Percentiles rank a stretch among this genome's conserved stretches.
Conservation (phyloP, 2,329 filamentous ascomycete species). For the Fusarium sp. region DNA sequence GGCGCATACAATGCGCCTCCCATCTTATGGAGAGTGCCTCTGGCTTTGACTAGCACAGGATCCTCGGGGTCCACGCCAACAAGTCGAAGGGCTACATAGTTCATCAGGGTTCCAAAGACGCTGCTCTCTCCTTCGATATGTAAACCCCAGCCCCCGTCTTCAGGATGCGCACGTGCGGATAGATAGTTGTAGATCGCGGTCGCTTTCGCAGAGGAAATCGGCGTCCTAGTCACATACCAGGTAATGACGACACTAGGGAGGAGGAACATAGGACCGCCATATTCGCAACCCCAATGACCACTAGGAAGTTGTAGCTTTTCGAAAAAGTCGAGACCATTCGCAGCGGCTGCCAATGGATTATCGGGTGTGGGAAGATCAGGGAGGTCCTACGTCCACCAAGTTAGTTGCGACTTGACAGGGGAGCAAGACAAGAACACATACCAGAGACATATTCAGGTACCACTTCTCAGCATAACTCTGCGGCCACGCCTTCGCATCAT, state of each 20-base stretch:
- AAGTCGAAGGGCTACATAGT: conserved; percentile 84
- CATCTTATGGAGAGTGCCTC: conserved; percentile 82
- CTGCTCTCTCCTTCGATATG: conserved; percentile 95
- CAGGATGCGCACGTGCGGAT: conserved; percentile 82
- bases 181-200: conserved; percentile 95
- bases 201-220: conserved; percentile 81
- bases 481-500: conserved; percentile 80
- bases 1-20: conserved; percentile 86
- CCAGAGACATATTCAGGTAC: conserved; percentile 81
- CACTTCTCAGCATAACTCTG: conserved; percentile 92
- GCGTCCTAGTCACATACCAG: conserved; percentile 90
- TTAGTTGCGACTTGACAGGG: conserved; percentile 11
- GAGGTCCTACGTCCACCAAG: conserved; percentile 66
- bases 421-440: conserved; percentile 53
- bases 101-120: conserved; percentile 89
- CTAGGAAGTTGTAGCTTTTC: conserved; percentile 87
- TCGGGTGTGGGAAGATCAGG: conserved; percentile 77
- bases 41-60: conserved; percentile 84
- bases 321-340: conserved; percentile 89
- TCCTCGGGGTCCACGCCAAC: conserved; percentile 88
- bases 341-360: conserved; percentile 79
- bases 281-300: conserved; percentile 97
- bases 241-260: conserved; percentile 85
- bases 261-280: conserved; percentile 97
- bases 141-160: conserved; percentile 96